phyloP scores from a whole-genome alignment of 1,284 basidiomycete species.

The Marasmius tenuissimus region DNA sequence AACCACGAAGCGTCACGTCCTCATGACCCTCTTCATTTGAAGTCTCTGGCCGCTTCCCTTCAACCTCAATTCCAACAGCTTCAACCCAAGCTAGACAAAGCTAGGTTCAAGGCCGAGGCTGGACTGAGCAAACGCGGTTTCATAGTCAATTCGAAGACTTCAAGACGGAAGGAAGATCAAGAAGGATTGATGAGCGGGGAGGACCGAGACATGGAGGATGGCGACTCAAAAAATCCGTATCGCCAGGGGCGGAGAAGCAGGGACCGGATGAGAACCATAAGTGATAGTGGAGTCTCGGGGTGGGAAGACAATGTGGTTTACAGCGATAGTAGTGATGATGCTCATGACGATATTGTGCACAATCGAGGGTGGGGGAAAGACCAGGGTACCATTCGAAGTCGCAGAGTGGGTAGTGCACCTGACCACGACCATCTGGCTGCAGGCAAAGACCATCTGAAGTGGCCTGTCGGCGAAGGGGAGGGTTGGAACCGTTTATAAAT shows the following conservation, averaged over 20 bases:
- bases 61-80: slow-evolving; percentile 44
- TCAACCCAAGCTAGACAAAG: slow-evolving; percentile 50
- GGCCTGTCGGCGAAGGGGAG: slow-evolving; percentile 47
- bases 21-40: slow-evolving; percentile 17
- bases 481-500: slow-evolving; percentile 52
- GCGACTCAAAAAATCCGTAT: slow-evolving; percentile 17
- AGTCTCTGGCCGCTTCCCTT: slow-evolving; percentile 40
- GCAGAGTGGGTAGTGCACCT: slow-evolving; percentile 8
- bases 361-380: slow-evolving; percentile 10
- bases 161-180: slow-evolving; percentile 30
- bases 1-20: neutral
- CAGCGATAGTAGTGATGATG: slow-evolving; percentile 16
- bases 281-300: slow-evolving; percentile 3
- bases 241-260: slow-evolving; percentile 10
- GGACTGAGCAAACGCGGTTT: slow-evolving; percentile 61
- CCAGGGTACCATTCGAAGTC: slow-evolving; percentile 14
- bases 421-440: slow-evolving; percentile 9
- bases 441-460: slow-evolving; percentile 58
- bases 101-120: slow-evolving; percentile 69
- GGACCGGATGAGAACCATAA: slow-evolving; percentile 23
- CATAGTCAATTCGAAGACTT: slow-evolving; percentile 23
- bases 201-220: slow-evolving; percentile 22
- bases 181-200: slow-evolving; percentile 32
- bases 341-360: slow-evolving; percentile 23
- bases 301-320: slow-evolving; percentile 1